Conservation (phyloP, 2,329 filamentous ascomycete genomes). For the Daldinia sp. region DNA sequence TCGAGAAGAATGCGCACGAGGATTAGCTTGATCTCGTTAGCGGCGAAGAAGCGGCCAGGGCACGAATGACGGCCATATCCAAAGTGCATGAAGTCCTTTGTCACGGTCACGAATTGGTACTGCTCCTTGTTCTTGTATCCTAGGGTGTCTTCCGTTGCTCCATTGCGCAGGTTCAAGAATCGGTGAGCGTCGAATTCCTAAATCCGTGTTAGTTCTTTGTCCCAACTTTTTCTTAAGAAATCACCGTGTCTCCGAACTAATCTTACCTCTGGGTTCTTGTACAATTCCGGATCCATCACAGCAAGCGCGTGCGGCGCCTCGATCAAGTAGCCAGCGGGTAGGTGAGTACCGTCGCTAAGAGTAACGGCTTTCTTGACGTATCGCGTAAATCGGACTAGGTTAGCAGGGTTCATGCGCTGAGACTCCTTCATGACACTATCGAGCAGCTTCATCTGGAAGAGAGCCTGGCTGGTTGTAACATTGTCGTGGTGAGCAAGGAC, state of each 20-base stretch:
- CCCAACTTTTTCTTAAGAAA: not conserved
- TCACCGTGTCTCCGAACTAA: too few species aligned
- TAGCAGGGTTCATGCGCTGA: constrained; percentile 42
- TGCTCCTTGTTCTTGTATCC: constrained; percentile 44
- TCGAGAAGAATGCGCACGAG: constrained; percentile 51
- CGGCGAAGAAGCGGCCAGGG: constrained; percentile 54
- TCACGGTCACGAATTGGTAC: constrained; percentile 53
- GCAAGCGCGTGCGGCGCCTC: constrained; percentile 49
- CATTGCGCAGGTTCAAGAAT: constrained; percentile 47
- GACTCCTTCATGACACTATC: constrained; percentile 50
- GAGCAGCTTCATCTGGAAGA: constrained; percentile 51
- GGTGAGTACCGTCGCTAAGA: constrained; percentile 41
- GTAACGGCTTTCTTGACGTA: constrained; percentile 53
- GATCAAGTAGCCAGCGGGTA: constrained; percentile 53
- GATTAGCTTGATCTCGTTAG: constrained; percentile 55
- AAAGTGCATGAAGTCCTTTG: constrained; percentile 47
- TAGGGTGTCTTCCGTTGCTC: constrained; percentile 37
- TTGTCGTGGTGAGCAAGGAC: constrained; percentile 48
- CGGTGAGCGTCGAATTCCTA: constrained; percentile 49
- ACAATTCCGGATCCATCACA: constrained; percentile 47
- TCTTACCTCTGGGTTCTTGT: constrained; percentile 46
- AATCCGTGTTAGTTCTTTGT: not conserved
- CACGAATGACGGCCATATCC: constrained; percentile 53
- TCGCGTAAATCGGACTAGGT: constrained; percentile 53
- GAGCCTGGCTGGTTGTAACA: constrained; percentile 44